Conservation (phyloP, 129 eudicot species). For the Artemisia annua region DNA sequence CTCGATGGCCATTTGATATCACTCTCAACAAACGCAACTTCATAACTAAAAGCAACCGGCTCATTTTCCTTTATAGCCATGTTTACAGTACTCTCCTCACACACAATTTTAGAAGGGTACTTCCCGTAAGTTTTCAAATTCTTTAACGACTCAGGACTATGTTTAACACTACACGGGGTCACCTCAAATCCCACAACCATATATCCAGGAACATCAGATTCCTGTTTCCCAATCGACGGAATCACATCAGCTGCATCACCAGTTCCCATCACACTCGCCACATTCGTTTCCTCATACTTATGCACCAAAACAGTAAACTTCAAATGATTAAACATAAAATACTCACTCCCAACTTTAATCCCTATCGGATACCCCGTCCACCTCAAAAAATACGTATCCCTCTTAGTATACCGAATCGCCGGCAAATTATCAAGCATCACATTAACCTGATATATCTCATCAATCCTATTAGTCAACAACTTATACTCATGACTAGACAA, state of each 20-base stretch:
- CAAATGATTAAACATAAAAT: conserved; percentile 59
- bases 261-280: conserved; percentile 72
- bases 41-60: conserved; percentile 56
- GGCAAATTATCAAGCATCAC: conserved; percentile 66
- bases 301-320: conserved; percentile 68
- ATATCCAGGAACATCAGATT: conserved; percentile 51
- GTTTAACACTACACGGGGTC: conserved; percentile 55
- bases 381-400: conserved; percentile 49
- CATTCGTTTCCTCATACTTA: conserved; percentile 60
- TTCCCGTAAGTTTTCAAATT: conserved; percentile 54
- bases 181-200: conserved; percentile 86
- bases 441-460: conserved; percentile 76
- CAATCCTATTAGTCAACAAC: conserved; percentile 60
- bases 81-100: conserved; percentile 52
- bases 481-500: conserved; percentile 54
- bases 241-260: conserved; percentile 74
- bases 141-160: conserved; percentile 43
- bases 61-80: conserved; percentile 63
- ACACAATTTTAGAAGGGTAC: conserved; percentile 45
- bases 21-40: conserved; percentile 64
- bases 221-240: conserved; percentile 38
- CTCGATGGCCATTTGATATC: conserved; percentile 83
- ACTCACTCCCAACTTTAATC: conserved; percentile 48
- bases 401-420: conserved; percentile 59
- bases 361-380: conserved; percentile 80